Evolutionary conservation across 352 stramenopile genomes (phyloP).

Genomic region (Pythium plurisporium): DNA sequence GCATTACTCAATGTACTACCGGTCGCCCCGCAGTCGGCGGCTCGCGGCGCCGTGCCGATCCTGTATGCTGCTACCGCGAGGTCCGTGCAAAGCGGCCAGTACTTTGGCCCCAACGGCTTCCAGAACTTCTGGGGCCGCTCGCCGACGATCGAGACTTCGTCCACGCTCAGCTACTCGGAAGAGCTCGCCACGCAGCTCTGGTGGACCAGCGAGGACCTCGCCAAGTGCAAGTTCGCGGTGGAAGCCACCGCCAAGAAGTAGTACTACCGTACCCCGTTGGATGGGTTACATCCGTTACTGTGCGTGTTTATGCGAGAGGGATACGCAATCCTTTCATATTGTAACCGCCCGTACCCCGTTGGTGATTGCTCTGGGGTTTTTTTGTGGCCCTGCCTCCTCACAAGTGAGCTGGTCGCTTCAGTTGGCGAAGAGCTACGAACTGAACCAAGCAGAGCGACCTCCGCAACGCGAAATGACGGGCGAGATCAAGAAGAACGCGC

Average conservation of each 20-base stretch:
- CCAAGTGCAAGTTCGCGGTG: constrained; percentile 1
- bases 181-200: constrained; percentile 34
- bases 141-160: background rate
- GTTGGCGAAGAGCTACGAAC: background rate
- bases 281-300: background rate
- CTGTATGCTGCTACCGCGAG: constrained; percentile 37
- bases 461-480: constrained; percentile 16
- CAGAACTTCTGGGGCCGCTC: background rate
- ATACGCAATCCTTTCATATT: background rate
- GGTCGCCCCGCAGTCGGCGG: constrained; percentile 33
- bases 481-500: constrained; percentile 73
- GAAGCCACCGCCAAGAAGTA: background rate
- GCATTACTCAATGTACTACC: constrained; percentile 28
- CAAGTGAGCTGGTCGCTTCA: no score
- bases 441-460: background rate
- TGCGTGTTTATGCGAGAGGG: background rate
- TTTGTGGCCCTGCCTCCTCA: background rate
- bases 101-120: constrained; percentile 26
- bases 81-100: constrained; percentile 27
- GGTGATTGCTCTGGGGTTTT: no score
- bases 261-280: background rate
- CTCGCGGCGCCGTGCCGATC: constrained; percentile 35
- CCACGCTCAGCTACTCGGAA: constrained; percentile 14
- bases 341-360: background rate
- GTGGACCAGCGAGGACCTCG: constrained; percentile 37